Base-by-base conservation (phyloP, 179 eudicot species). In the Silene coronaria region DNA sequence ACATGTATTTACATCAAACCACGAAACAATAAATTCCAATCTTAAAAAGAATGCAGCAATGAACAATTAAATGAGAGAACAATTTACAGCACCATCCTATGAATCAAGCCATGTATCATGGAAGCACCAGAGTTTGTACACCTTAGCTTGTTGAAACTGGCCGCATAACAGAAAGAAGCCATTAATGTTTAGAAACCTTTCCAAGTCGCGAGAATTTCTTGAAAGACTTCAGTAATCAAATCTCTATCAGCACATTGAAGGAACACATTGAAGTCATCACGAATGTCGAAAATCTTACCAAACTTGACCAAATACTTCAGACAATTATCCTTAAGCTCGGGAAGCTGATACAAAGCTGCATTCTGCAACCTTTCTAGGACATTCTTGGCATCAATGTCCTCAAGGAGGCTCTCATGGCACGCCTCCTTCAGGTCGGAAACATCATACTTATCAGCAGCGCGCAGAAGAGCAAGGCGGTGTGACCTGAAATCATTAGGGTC, bases 401-500 rank as follows among this genome's bases (percentile, higher is more conserved):
- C 88, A 7, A 93, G 72, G 10, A 93, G 86, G 70, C 97, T 91
- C 55, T 84, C 89, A 11, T 93, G 97, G 74, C 97, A 91, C 0
- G 88, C 91, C 77, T 87, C 97, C 78, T 93, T 93, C 38, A 93
- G 78, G 78, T 93, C 97, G 2, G 80, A 51, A 19, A 93, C 77
- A 63, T 90, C 98, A 62, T 93, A 93, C 80, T 93, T 93, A 65
- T 93, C 96, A 2, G 98, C 97, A 24, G 98, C 98, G 10, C 75
- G 82, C 2, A 93, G 90, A 8, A 93, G 90, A 60, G 86, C 80
- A 38, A 93, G 79, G 55, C 98, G 80, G 60, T 91, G 96, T 28
- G 78, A 68, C 30, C 78, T 72, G 80, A 93, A 93, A 19, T 90
- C 96, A 19, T 85, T 78, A 14, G 81, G 79, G 3, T 73, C 36